phyloP scores from a whole-genome alignment of 495 filamentous ascomycete species.

The Hypoxylon perforatum region DNA sequence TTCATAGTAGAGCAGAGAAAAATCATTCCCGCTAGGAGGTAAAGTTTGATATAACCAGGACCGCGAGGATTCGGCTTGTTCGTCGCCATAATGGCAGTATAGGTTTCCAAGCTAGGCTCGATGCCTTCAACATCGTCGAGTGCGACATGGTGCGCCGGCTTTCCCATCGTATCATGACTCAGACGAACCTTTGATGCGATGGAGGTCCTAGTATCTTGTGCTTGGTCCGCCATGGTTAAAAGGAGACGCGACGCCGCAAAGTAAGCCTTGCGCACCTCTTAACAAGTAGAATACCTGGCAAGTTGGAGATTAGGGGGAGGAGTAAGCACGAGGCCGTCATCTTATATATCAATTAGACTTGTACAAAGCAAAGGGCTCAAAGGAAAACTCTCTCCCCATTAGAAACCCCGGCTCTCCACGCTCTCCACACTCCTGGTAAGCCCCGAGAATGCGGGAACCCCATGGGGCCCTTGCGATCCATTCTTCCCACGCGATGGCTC shows the following conservation, averaged over 20 bases:
- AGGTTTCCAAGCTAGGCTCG: slow-evolving; percentile 37
- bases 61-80: slow-evolving; percentile 43
- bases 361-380: neutral
- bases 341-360: slow-evolving; percentile 16
- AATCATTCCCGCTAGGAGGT: slow-evolving; percentile 40
- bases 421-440: slow-evolving; percentile 7
- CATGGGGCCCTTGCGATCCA: slow-evolving; percentile 12
- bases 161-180: slow-evolving; percentile 25
- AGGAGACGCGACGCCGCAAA: neutral
- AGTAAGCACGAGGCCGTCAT: slow-evolving; percentile 8
- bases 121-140: slow-evolving; percentile 26
- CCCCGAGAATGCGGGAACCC: slow-evolving; percentile 24
- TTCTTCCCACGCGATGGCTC: slow-evolving; percentile 11
- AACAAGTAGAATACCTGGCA: neutral
- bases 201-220: slow-evolving; percentile 6
- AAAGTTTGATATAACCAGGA: slow-evolving; percentile 43
- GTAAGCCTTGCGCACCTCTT: neutral
- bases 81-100: slow-evolving; percentile 45
- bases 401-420: slow-evolving; percentile 17
- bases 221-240: slow-evolving; percentile 23
- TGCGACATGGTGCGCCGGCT: slow-evolving; percentile 1
- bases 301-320: neutral
- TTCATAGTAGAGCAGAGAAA: slow-evolving; percentile 48
- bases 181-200: slow-evolving; percentile 12
- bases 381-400: neutral